Evolutionary conservation across 73 alveolate species (phyloP).

Genomic region (Uronychia binucleata): DNA sequence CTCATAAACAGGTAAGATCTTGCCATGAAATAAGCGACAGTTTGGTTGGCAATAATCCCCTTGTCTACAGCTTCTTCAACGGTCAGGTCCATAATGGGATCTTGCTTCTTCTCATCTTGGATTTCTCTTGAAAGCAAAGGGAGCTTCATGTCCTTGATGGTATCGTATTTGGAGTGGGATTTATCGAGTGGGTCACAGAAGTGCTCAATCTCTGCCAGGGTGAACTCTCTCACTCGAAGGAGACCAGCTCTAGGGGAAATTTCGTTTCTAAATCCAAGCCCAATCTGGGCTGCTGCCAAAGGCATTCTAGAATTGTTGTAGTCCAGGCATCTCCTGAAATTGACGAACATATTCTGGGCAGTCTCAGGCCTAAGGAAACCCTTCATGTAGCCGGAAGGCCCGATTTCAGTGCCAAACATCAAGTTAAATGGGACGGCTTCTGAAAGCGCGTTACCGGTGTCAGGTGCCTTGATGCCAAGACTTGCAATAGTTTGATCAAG

Average conservation of each 20-base stretch:
- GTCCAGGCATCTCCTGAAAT: conserved; percentile 93
- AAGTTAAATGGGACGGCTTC: conserved; percentile 96
- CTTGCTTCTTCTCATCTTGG: conserved; percentile 53
- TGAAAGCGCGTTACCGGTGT: conserved; percentile 92
- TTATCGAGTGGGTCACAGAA: conserved; percentile 95
- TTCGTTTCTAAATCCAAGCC: conserved; percentile 99
- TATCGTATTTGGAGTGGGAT: conserved; percentile 89
- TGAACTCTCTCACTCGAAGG: conserved; percentile 97
- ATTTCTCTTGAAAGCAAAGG: conserved; percentile 84
- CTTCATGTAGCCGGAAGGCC: conserved; percentile 95
- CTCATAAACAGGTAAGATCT: conserved; percentile 89
- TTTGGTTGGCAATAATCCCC: conserved; percentile 92
- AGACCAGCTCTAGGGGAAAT: conserved; percentile 98
- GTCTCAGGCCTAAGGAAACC: conserved; percentile 99
- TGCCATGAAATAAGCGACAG: conserved; percentile 98
- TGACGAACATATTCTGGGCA: conserved; percentile 99
- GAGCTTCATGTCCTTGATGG: conserved; percentile 70
- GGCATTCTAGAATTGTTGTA: conserved; percentile 97
- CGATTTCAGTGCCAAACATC: conserved; percentile 98
- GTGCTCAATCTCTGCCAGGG: conserved; percentile 99
- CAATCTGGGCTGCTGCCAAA: conserved; percentile 98
- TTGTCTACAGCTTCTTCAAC: conserved; percentile 90
- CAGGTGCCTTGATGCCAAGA: conserved; percentile 90
- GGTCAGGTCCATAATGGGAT: conserved; percentile 53
- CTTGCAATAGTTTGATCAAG: conserved; percentile 79